A percentile compares a stretch with the other conserved stretches of the same genome.
These are phyloP conservation scores for Neonectria hederae DNA, from an alignment of 2,329 filamentous ascomycete species.

Conservation along the genomic window DNA sequence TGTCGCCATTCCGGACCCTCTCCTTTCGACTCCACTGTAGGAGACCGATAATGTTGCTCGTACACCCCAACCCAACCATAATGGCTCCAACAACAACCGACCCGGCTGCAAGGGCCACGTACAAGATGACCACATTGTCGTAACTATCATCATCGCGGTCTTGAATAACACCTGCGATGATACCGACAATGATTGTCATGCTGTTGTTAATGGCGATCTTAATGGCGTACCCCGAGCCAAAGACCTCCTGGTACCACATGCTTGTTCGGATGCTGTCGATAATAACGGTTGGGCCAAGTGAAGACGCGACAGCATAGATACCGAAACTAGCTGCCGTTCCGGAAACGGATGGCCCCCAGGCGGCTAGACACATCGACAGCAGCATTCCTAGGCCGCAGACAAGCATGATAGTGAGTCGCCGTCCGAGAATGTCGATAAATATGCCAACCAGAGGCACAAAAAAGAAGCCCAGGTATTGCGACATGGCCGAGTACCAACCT, in stretches of 20 bases:
- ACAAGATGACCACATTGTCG: slow-evolving; percentile 63
- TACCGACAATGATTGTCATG: slow-evolving; percentile 68
- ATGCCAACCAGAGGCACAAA: slow-evolving; percentile 64
- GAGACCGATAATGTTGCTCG: slow-evolving; percentile 54
- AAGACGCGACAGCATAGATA: slow-evolving; percentile 65
- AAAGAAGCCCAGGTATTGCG: slow-evolving; percentile 67
- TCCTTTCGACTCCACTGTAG: slow-evolving; percentile 68
- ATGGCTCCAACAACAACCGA: slow-evolving; percentile 56
- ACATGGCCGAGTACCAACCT: slow-evolving; percentile 68
- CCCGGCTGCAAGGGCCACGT: slow-evolving; percentile 61
- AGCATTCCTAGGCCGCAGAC: slow-evolving; percentile 61
- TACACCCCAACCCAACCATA: slow-evolving; percentile 51
- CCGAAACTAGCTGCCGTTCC: slow-evolving; percentile 69
- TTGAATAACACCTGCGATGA: slow-evolving; percentile 67
- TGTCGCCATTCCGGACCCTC: slow-evolving; percentile 55
- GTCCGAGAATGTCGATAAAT: slow-evolving; percentile 65
- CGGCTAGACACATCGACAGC: slow-evolving; percentile 63
- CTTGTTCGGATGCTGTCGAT: slow-evolving; percentile 69
- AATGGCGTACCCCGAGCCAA: slow-evolving; percentile 67
- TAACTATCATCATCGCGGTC: slow-evolving; percentile 67
- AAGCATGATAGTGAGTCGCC: slow-evolving; percentile 63
- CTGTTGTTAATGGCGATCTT: slow-evolving; percentile 72
- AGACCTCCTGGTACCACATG: slow-evolving; percentile 68
- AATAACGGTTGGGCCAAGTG: slow-evolving; percentile 65
- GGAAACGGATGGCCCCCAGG: slow-evolving; percentile 57